phyloP scores from a whole-genome alignment of 1,284 basidiomycete species.

The Volvariella volvacea region DNA sequence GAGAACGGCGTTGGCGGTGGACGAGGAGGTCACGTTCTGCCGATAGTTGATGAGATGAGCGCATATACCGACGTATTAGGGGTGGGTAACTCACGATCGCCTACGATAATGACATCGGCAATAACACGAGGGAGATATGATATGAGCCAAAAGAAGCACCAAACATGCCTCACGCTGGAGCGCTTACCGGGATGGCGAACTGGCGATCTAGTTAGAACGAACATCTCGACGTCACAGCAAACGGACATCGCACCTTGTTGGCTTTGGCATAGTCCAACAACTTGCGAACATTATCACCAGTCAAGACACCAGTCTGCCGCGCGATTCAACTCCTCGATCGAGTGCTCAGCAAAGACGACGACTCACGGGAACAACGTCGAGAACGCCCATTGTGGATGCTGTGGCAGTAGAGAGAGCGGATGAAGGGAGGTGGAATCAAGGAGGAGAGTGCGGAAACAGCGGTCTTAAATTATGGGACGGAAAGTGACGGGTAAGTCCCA shows the following conservation, averaged over 20 bases:
- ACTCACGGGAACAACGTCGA: conserved; percentile 67
- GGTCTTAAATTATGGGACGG: background rate
- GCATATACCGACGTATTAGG: background rate
- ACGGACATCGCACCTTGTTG: conserved; percentile 56
- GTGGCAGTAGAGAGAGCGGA: conserved; percentile 8
- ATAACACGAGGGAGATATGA: conserved; percentile 1
- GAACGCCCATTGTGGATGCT: conserved; percentile 48
- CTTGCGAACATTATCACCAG: conserved; percentile 83
- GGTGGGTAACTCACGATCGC: conserved; percentile 56
- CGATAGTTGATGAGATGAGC: conserved; percentile 3
- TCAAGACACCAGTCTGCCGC: conserved; percentile 75
- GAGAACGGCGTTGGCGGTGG: conserved; percentile 79
- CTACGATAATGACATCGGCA: conserved; percentile 26
- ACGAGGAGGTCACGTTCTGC: conserved; percentile 85
- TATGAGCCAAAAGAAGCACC: conserved; percentile 2
- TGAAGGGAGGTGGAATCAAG: conserved; percentile 1
- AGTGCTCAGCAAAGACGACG: background rate
- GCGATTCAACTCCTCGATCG: conserved; percentile 5
- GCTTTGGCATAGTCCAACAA: conserved; percentile 85
- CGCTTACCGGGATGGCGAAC: background rate
- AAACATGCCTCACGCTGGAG: too few species aligned
- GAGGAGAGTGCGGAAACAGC: background rate
- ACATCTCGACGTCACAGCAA: background rate
- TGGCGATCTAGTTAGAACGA: background rate
- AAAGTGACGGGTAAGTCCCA: background rate